Percentiles rank a stretch among this genome's conserved stretches.
These are phyloP conservation scores for Salix udensis DNA, from an alignment of 345 rosid species.

Conservation along the genomic window DNA sequence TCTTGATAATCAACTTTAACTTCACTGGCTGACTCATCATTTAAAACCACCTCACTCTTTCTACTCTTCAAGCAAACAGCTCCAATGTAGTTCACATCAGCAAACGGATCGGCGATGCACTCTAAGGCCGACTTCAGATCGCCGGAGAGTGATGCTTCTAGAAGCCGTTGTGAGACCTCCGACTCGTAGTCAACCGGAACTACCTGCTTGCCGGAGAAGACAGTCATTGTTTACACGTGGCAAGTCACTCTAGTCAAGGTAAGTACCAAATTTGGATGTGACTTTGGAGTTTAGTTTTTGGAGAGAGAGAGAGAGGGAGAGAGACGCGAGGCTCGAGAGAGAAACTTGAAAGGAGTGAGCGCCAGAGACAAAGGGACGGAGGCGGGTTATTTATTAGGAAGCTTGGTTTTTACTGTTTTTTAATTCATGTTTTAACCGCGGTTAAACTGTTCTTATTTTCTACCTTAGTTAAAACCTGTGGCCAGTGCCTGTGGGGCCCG, in stretches of 20 bases:
- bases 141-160: constrained; percentile 62
- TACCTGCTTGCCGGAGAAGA: constrained; percentile 81
- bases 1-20: constrained; percentile 67
- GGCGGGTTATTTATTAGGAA: constrained; percentile 35
- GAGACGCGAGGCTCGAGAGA: constrained; percentile 43
- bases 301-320: not conserved
- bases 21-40: constrained; percentile 59
- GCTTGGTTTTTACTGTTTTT: not conserved
- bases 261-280: no score
- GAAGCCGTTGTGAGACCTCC: constrained; percentile 80
- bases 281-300: no score
- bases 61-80: constrained; percentile 67
- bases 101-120: constrained; percentile 60
- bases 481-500: constrained; percentile 14
- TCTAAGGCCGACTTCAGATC: constrained; percentile 61
- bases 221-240: constrained; percentile 46
- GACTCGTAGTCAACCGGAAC: constrained; percentile 87
- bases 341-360: constrained; percentile 54
- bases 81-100: constrained; percentile 86
- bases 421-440: constrained; percentile 6
- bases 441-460: not conserved
- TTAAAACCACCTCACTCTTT: constrained; percentile 62
- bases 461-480: not conserved
- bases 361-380: constrained; percentile 32
- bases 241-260: no score